Evolutionary conservation across 768 basidiomycete genomes (phyloP).

Genomic region (Chalciporus pseudorubinellus): DNA sequence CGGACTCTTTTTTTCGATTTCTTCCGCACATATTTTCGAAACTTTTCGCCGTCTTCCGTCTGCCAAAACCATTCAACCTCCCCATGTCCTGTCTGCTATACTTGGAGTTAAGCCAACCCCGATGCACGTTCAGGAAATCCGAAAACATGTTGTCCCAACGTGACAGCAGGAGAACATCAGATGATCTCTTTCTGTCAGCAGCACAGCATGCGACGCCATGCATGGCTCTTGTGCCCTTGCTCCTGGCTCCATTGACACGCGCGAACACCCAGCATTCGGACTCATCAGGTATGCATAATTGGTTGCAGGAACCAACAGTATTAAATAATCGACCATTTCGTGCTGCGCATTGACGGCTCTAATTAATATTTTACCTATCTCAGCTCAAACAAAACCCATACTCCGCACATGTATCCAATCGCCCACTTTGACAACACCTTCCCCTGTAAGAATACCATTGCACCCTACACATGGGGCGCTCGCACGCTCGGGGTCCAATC

Average conservation of each 20-base stretch:
- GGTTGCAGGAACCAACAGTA: too few species aligned
- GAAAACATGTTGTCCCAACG: not conserved
- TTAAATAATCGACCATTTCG: too few species aligned
- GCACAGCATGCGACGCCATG: too few species aligned
- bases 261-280: not conserved
- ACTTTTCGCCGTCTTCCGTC: not conserved
- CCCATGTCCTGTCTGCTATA: not conserved
- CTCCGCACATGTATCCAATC: conserved; percentile 54
- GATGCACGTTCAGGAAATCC: not conserved
- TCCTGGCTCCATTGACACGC: not conserved
- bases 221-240: not conserved
- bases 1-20: too few species aligned
- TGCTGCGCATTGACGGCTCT: too few species aligned
- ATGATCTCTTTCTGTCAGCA: not conserved
- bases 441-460: conserved; percentile 53
- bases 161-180: not conserved
- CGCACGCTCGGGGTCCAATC: conserved; percentile 48
- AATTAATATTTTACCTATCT: not conserved
- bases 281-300: too few species aligned
- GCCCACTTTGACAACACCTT: conserved; percentile 58
- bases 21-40: too few species aligned
- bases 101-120: not conserved
- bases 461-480: conserved; percentile 64
- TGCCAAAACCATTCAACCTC: not conserved
- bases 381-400: conserved; percentile 31